Evolutionary conservation across 1,284 basidiomycete species (phyloP), one percentile per base, ranked within the genome.

Genomic region (Lignosus rhinocerotis): DNA sequence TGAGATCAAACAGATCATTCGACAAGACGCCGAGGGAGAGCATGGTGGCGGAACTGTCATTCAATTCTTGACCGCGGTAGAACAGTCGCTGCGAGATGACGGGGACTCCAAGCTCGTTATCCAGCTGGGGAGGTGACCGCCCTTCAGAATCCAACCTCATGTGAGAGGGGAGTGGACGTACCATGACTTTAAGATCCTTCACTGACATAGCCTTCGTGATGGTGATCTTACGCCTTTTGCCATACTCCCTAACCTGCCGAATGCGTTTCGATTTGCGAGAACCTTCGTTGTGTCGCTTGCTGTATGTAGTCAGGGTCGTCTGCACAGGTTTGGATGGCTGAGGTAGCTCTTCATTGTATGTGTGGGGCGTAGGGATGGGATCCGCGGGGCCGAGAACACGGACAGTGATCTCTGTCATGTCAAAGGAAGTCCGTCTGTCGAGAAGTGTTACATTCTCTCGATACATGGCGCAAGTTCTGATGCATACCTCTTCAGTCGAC

Each of bases 121-220:
- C 81, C 51, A 92, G 70, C 89, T 79, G 62, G 1, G 36, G 16
- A 55, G 21, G 32, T 38, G 19, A 32, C 33, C 25, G 31, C 1
- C 10, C 4, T 45, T 51, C 33, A 51, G 30, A 17, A 32, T 25
- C 19, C 25, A 17, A 6, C 11, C 9, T 21, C 36, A 31, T n/a
- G 43, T 34, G 36, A 48, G 50, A 38, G 33, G 43, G 19, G 43
- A 42, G 4, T 16, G 12, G 32, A 2, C 49, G 16, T 56, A 92
- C 90, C 78, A 81, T 76, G 51, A 89, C 70, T 70, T 92, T 92
- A 64, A 93, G 82, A 10, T 91, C 88, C 68, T 88, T 92, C 54
- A 93, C 78, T 0, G 86, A 85, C 64, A 82, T 90, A 17, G 73
- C 70, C 69, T 88, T 91, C 41, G 76, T 78, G 47, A 93, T 79